Evolutionary conservation across 116 monocot species (phyloP).

Genomic region (Papilionanthe hybrid): DNA sequence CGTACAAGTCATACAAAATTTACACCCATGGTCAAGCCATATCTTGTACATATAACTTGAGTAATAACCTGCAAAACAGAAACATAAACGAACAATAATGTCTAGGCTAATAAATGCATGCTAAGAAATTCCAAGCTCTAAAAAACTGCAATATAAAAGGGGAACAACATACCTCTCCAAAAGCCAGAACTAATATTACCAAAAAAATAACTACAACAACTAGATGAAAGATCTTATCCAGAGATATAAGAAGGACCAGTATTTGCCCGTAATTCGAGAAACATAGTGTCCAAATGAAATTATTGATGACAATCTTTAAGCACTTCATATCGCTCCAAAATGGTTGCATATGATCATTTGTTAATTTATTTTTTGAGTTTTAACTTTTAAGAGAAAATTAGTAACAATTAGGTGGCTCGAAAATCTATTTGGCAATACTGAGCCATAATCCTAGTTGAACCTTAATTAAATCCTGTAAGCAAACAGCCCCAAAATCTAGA

Average conservation of each 20-base stretch:
- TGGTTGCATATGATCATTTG: too few relatives aligned
- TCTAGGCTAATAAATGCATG: background rate
- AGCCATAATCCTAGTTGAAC: too few relatives aligned
- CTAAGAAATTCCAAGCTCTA: too few relatives aligned
- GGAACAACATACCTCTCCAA: conserved; percentile 69
- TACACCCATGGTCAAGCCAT: conserved; percentile 91
- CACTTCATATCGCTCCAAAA: too few relatives aligned
- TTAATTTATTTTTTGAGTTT: too few relatives aligned
- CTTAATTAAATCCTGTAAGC: too few relatives aligned
- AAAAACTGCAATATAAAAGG: background rate
- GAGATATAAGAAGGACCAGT: conserved; percentile 85
- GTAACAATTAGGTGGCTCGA: too few relatives aligned
- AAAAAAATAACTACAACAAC: conserved; percentile 70
- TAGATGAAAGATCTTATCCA: conserved; percentile 87
- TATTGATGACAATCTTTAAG: background rate
- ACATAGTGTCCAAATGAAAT: background rate
- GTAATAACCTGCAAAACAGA: conserved; percentile 79
- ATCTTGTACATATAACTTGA: conserved; percentile 96
- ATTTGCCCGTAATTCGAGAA: conserved; percentile 10
- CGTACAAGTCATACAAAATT: conserved; percentile 97
- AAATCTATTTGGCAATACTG: too few relatives aligned
- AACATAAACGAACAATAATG: conserved; percentile 4
- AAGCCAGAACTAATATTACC: conserved; percentile 86
- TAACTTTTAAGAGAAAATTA: too few relatives aligned
- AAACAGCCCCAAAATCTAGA: too few relatives aligned